Conservation (phyloP, 352 stramenopile species). For the Phytopythium ostracodes region DNA sequence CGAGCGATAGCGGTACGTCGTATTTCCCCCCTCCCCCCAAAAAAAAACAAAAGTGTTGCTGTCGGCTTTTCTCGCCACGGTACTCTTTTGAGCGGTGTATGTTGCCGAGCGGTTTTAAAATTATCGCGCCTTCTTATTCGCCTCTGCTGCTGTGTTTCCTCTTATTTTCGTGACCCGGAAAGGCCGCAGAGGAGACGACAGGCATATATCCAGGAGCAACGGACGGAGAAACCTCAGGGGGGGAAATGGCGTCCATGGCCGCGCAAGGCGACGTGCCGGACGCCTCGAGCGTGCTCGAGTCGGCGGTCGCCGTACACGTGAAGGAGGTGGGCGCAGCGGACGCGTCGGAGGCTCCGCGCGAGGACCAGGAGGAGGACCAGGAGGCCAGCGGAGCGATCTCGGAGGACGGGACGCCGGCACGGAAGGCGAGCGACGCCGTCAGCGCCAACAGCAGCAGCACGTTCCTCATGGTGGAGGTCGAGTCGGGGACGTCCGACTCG, state of each 20-base stretch:
- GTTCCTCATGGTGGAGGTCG: constrained; percentile 10
- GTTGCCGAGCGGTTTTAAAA: background rate
- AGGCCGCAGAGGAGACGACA: background rate
- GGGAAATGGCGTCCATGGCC: background rate
- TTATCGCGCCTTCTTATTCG: background rate
- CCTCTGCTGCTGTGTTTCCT: background rate
- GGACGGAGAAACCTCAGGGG: background rate
- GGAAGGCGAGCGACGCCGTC: constrained; percentile 6
- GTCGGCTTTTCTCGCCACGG: background rate
- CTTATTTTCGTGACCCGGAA: background rate
- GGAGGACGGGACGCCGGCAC: background rate
- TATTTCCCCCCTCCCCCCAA: no score
- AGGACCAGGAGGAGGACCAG: constrained; percentile 3
- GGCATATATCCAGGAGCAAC: background rate
- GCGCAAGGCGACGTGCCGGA: background rate
- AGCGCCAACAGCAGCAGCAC: constrained; percentile 7
- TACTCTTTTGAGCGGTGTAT: background rate
- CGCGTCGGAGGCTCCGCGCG: background rate
- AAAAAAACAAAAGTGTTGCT: no score
- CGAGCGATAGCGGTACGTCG: background rate
- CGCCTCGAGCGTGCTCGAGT: background rate
- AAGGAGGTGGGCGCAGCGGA: background rate
- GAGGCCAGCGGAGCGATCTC: background rate
- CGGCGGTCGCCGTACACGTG: constrained; percentile 3
- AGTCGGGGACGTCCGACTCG: constrained; percentile 25